phyloP scores from a whole-genome alignment of 805 yeast genomes.

The Tetrapisispora phaffii region DNA sequence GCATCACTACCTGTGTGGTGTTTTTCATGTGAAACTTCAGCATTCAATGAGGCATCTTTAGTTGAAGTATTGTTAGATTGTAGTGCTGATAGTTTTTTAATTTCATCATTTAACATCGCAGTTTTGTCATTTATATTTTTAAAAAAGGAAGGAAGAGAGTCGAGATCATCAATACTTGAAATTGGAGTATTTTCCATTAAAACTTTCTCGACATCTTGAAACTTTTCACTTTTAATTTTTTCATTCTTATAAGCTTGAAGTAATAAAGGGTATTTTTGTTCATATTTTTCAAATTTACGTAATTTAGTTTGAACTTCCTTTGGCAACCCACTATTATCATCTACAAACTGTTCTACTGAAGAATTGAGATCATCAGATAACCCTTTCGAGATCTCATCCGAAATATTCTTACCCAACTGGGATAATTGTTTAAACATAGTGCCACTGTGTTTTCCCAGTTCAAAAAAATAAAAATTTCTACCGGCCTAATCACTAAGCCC shows the following conservation, averaged over 20 bases:
- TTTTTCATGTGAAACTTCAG: background rate
- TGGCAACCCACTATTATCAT: slow-evolving; percentile 39
- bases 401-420: slow-evolving; percentile 52
- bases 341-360: slow-evolving; percentile 10
- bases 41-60: slow-evolving; percentile 1
- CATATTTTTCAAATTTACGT: slow-evolving; percentile 74
- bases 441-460: background rate
- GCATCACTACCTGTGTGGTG: background rate
- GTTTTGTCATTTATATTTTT: slow-evolving; percentile 52
- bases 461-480: background rate
- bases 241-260: slow-evolving; percentile 80
- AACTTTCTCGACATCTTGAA: slow-evolving; percentile 55
- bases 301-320: slow-evolving; percentile 51
- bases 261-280: slow-evolving; percentile 77
- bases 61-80: slow-evolving; percentile 8
- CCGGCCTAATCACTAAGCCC: background rate
- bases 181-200: slow-evolving; percentile 76
- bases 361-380: slow-evolving; percentile 24
- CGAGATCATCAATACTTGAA: slow-evolving; percentile 62
- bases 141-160: slow-evolving; percentile 58
- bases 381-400: slow-evolving; percentile 49
- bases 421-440: slow-evolving; percentile 47
- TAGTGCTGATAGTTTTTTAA: slow-evolving; percentile 35
- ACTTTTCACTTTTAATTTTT: slow-evolving; percentile 52
- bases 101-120: slow-evolving; percentile 52